phyloP scores from a whole-genome alignment of 1,284 basidiomycete genomes.

The Ustilago curta region DNA sequence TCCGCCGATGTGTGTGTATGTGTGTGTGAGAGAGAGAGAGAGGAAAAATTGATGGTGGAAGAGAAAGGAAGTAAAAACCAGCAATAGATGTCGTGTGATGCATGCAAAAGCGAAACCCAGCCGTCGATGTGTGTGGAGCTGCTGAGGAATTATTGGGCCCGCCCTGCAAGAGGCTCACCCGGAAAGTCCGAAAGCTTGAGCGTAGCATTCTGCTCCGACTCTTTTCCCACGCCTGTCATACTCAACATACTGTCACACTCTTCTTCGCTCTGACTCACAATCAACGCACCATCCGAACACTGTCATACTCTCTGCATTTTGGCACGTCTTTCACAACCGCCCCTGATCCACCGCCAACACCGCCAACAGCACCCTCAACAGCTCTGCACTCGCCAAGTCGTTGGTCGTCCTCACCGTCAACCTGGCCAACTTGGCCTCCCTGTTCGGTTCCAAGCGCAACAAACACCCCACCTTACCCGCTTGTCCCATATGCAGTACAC shows the following conservation, averaged over 20 bases:
- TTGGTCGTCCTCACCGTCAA: slow-evolving; percentile 95
- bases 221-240: background rate
- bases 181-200: background rate
- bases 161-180: background rate
- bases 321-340: slow-evolving; percentile 16
- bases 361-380: slow-evolving; percentile 72
- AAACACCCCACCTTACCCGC: slow-evolving; percentile 95
- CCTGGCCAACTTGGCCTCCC: slow-evolving; percentile 92
- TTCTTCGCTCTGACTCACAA: too few species aligned
- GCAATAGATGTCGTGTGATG: slow-evolving; percentile 9
- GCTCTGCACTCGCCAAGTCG: slow-evolving; percentile 85
- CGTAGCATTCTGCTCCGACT: background rate
- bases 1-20: too few species aligned
- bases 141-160: background rate
- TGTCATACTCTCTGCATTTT: too few species aligned
- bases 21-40: too few species aligned
- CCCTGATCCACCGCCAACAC: slow-evolving; percentile 42
- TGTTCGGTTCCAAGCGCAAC: slow-evolving; percentile 91
- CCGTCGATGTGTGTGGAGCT: slow-evolving; percentile 2
- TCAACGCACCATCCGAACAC: background rate
- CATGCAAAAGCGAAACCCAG: too few species aligned
- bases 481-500: slow-evolving; percentile 86
- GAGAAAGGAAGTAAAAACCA: background rate
- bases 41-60: too few species aligned
- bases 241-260: background rate